Conservation (phyloP, 139 green algal genomes). For the Chlorella sp. region DNA sequence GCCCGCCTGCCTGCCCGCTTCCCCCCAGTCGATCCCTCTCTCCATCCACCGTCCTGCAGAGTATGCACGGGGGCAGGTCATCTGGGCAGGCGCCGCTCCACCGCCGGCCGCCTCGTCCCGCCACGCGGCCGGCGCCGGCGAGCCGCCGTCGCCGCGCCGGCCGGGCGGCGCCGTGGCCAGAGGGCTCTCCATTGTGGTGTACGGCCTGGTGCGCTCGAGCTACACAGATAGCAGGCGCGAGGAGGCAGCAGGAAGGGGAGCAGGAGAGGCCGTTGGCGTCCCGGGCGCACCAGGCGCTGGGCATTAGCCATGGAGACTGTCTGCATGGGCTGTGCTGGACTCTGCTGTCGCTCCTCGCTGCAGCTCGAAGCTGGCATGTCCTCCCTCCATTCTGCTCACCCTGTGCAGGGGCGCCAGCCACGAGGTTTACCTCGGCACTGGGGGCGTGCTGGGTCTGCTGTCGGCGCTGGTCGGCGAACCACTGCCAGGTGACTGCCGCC, state of each 20-base stretch:
- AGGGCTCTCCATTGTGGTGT: conserved; percentile 45
- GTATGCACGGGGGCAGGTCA: conserved; percentile 7
- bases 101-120: neutral
- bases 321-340: no score
- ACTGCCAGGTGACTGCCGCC: conserved; percentile 35
- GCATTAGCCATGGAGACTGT: no score
- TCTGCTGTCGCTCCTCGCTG: no score
- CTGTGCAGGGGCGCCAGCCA: neutral
- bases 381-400: neutral
- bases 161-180: neutral
- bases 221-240: conserved; percentile 28
- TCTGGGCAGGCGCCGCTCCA: neutral
- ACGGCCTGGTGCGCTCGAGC: conserved; percentile 39
- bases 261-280: no score
- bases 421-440: conserved; percentile 46
- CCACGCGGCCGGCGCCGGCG: neutral
- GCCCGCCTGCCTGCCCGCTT: neutral
- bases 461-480: conserved; percentile 33
- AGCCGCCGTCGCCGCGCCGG: neutral
- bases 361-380: neutral
- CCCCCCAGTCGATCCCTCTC: neutral
- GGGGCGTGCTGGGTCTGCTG: conserved; percentile 46
- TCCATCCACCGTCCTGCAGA: neutral
- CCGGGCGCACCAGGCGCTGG: no score
- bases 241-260: no score